Evolutionary conservation across 1,139 yeast genomes (phyloP).

Genomic region (Saccharomyces hybrid): DNA sequence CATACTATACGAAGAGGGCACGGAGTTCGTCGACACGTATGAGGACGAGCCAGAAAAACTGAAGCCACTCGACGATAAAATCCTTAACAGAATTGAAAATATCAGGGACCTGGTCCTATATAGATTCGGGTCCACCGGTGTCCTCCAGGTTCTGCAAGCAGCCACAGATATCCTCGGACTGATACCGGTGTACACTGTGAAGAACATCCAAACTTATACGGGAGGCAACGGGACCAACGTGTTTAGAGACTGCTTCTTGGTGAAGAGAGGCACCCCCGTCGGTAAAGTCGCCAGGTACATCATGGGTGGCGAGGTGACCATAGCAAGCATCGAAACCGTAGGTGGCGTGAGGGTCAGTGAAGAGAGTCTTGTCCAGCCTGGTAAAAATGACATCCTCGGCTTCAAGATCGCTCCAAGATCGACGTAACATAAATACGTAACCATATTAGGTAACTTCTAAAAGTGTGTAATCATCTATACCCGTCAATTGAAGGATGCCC

Average conservation of each 20-base stretch:
- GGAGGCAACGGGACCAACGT: conserved; percentile 61
- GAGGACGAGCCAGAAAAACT: conserved; percentile 79
- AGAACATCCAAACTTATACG: conserved; percentile 73
- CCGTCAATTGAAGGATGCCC: neutral
- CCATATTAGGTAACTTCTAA: too few relatives aligned
- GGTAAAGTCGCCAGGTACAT: conserved; percentile 74
- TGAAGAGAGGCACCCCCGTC: conserved; percentile 75
- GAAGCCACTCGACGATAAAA: conserved; percentile 72
- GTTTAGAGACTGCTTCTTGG: conserved; percentile 81
- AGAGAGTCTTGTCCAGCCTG: conserved; percentile 67
- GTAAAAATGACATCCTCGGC: conserved; percentile 76
- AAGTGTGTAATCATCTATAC: neutral
- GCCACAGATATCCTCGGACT: conserved; percentile 61
- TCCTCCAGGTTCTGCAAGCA: conserved; percentile 79
- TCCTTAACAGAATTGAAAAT: conserved; percentile 66
- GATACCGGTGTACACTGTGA: conserved; percentile 86
- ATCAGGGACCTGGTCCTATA: conserved; percentile 85
- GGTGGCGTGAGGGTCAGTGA: conserved; percentile 79
- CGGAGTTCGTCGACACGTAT: conserved; percentile 83
- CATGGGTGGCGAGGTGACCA: conserved; percentile 86
- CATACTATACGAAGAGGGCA: conserved; percentile 83
- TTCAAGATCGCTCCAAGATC: conserved; percentile 68
- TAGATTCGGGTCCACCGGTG: conserved; percentile 95
- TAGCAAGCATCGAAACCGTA: conserved; percentile 87
- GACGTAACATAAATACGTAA: conserved; percentile 4